Evolutionary conservation across 768 basidiomycete genomes (phyloP).

Genomic region (Paxillus involutus): DNA sequence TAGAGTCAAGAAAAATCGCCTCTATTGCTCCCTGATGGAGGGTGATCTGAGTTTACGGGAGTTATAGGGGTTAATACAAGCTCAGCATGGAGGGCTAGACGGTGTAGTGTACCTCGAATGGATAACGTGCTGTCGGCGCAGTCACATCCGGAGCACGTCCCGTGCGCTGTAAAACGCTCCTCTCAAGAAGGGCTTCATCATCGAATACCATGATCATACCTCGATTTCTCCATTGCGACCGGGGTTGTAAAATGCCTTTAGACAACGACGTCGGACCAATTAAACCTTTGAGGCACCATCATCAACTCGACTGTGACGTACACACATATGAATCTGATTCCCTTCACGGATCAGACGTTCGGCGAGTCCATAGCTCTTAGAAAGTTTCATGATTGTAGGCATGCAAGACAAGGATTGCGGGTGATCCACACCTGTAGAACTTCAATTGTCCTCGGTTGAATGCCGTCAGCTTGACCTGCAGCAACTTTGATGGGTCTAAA

Average conservation of each 20-base stretch:
- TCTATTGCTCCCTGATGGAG: constrained; percentile 46
- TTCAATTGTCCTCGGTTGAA: constrained; percentile 55
- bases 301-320: constrained; percentile 31
- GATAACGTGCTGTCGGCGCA: constrained; percentile 63
- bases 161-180: constrained; percentile 44
- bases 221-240: constrained; percentile 58
- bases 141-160: constrained; percentile 63
- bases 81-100: neutral
- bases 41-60: constrained; percentile 22
- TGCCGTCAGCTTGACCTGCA: constrained; percentile 56
- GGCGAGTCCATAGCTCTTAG: constrained; percentile 75
- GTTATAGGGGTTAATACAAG: neutral
- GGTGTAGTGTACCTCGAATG: constrained; percentile 54
- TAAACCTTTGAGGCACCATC: neutral
- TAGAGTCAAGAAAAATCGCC: constrained; percentile 40
- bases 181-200: neutral
- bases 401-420: neutral
- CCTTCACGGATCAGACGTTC: constrained; percentile 63
- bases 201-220: constrained; percentile 32
- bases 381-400: neutral
- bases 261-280: neutral
- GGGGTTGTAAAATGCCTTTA: constrained; percentile 76
- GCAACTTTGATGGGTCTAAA: constrained; percentile 39
- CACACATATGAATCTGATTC: constrained; percentile 68
- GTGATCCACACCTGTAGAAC: constrained; percentile 43